Base-by-base conservation (phyloP, 208 protist species). In the Trypanosoma vivax region DNA sequence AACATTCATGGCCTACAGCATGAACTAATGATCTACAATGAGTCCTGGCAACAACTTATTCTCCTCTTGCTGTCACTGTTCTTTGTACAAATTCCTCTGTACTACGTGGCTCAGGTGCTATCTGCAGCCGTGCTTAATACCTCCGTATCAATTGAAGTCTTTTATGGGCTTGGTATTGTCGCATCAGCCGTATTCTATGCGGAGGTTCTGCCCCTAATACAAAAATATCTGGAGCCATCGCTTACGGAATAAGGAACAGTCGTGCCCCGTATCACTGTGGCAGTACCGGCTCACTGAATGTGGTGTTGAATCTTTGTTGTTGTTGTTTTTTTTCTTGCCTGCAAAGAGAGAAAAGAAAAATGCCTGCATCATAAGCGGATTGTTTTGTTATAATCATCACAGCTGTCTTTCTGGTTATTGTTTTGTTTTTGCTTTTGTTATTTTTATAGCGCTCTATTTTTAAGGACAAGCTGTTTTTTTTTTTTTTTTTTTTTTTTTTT, bases 31-130 rank as follows among this genome's bases (percentile, higher is more conserved):
- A 45, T 60, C n/a, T 66, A 54, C 37, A 7, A 9, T 30, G 45
- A 60, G 29, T 27, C 37, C 19, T 58, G 60, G 60, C 60, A 60
- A 24, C 60, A 66, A 24, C 27, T 66, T 18, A 23, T 66, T 13
- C 18, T 66, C 34, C 40, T 66, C 34, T 2, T 66, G 5, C 9
- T 59, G 10, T 66, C 60, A 27, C 1, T 59, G 9, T 28, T 42
- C 16, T 23, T 42, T 40, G 6, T 66, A 43, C 51, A 66, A 16
- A 54, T 66, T 33, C 51, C 51, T 18, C 60, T 66, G 7, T 42
- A 34, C 34, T 66, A 66, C 29, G 41, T 59, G 16, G 60, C 51
- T 21, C 51, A 66, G 49, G 41, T 66, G 41, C 2, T 54, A 2
- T 25, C 60, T 0, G 58, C 51, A 27, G 47, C 42, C 34, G 19